Conservation (phyloP, 2,329 filamentous ascomycete genomes). For the Curvularia lunata region DNA sequence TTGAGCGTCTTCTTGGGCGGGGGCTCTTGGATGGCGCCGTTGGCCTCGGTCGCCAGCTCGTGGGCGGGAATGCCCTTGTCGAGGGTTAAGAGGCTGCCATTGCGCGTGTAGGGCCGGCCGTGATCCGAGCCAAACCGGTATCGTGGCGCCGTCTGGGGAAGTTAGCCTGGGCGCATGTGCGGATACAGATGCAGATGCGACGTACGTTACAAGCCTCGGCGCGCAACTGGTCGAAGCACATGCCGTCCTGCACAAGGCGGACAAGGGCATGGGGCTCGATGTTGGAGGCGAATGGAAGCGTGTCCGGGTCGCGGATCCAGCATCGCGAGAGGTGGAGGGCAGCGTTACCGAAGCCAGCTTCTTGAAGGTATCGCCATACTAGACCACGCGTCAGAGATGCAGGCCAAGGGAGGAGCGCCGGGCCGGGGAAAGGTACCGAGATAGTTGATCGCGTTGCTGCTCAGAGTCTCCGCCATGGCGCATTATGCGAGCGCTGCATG, state of each 20-base stretch:
- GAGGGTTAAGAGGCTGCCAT: constrained; percentile 45
- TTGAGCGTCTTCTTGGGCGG: constrained; percentile 43
- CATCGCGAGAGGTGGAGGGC: constrained; percentile 66
- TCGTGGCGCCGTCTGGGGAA: constrained; percentile 36
- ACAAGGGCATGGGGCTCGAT: constrained; percentile 66
- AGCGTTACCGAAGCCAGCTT: constrained; percentile 61
- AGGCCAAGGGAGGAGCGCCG: constrained; percentile 7
- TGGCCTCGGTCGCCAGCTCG: constrained; percentile 43
- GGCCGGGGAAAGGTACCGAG: constrained; percentile 45
- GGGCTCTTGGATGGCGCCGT: constrained; percentile 41
- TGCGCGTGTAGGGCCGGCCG: constrained; percentile 49
- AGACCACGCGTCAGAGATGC: constrained; percentile 16
- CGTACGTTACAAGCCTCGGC: constrained; percentile 46
- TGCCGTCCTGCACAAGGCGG: constrained; percentile 67
- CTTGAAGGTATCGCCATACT: constrained; percentile 66
- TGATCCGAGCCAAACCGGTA: constrained; percentile 50
- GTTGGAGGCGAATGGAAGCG: constrained; percentile 65
- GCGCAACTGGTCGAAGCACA: constrained; percentile 56
- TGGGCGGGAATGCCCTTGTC: constrained; percentile 47
- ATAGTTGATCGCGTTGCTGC: constrained; percentile 71
- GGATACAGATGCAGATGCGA: constrained; percentile 2
- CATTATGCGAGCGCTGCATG: constrained; percentile 39
- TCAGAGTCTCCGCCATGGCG: constrained; percentile 55
- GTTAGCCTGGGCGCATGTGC: constrained; percentile 27
- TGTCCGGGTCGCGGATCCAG: constrained; percentile 68